Percentiles rank a stretch among this genome's conserved stretches.
phyloP scores from a whole-genome alignment of 2,329 filamentous ascomycete species.

The Emmonsia crescens region DNA sequence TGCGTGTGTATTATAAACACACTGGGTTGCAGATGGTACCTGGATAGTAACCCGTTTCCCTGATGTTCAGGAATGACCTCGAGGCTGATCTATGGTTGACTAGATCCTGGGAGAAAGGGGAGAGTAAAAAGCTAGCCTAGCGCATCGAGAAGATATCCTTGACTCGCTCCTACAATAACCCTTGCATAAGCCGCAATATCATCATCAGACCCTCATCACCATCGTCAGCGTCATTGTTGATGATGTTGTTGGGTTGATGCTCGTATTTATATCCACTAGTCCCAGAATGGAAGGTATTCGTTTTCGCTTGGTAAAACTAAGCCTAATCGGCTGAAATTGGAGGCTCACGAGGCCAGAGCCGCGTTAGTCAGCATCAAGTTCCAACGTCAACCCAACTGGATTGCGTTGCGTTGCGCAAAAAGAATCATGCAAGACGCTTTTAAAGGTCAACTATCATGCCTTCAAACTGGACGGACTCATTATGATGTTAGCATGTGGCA shows the following conservation, averaged over 20 bases:
- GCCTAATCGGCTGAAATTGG: not conserved
- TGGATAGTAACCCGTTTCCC: too few species aligned
- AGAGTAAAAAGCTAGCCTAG: not conserved
- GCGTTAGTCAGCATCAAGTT: not conserved
- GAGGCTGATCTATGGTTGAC: too few species aligned
- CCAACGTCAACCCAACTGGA: too few species aligned
- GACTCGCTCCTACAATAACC: not conserved
- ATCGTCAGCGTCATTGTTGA: too few species aligned
- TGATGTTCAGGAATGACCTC: too few species aligned
- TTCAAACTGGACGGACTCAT: too few species aligned
- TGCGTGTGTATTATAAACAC: not conserved
- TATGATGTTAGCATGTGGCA: too few species aligned
- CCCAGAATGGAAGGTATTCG: constrained; percentile 7
- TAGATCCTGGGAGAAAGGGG: not conserved
- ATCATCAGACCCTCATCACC: not conserved
- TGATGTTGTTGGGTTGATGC: not conserved
- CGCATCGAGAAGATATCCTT: not conserved
- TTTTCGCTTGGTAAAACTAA: constrained; percentile 2
- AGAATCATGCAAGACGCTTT: too few species aligned
- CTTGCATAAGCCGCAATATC: not conserved
- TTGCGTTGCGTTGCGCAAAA: too few species aligned
- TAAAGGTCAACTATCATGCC: too few species aligned
- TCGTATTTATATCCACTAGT: constrained; percentile 3
- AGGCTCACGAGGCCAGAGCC: not conserved
- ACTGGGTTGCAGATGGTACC: too few species aligned